Conservation (phyloP, 1,284 basidiomycete genomes). For the Irpex sp. region DNA sequence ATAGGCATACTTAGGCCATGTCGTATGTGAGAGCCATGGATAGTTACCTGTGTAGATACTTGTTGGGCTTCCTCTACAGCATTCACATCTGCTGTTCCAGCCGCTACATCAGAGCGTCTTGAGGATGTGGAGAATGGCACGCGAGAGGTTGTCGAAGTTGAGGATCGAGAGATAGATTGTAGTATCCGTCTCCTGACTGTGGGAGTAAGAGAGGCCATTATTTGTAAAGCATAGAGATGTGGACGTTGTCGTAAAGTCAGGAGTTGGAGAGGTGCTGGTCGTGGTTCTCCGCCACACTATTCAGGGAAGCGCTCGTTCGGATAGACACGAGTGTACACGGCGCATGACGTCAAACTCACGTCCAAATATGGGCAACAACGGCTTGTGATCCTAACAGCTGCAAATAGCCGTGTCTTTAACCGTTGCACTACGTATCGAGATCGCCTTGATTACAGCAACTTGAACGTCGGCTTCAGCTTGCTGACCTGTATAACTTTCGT, state of each 20-base stretch:
- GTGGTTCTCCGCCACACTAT: not conserved
- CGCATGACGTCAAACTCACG: slow-evolving; percentile 12
- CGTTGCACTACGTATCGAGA: not conserved
- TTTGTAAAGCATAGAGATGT: not conserved
- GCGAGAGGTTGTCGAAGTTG: not conserved
- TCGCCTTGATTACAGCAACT: not conserved
- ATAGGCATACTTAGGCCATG: not conserved
- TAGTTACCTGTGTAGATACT: not conserved
- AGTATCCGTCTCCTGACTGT: not conserved
- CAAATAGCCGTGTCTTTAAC: slow-evolving; percentile 17
- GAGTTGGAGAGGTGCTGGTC: not conserved
- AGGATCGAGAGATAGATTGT: not conserved
- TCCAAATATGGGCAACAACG: slow-evolving; percentile 12
- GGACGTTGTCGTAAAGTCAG: not conserved
- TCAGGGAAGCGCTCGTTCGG: not conserved
- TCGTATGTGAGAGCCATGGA: not conserved
- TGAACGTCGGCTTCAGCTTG: not conserved
- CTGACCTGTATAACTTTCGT: not conserved
- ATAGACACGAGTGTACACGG: not conserved
- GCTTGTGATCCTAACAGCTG: slow-evolving; percentile 24
- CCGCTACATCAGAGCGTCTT: not conserved
- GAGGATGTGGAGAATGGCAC: not conserved
- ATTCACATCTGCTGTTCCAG: not conserved
- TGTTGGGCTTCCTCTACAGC: not conserved
- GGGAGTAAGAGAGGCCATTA: not conserved